These are phyloP conservation scores for Pythium myriotylum DNA, from an alignment of 352 stramenopile genomes.

Conservation along the genomic window DNA sequence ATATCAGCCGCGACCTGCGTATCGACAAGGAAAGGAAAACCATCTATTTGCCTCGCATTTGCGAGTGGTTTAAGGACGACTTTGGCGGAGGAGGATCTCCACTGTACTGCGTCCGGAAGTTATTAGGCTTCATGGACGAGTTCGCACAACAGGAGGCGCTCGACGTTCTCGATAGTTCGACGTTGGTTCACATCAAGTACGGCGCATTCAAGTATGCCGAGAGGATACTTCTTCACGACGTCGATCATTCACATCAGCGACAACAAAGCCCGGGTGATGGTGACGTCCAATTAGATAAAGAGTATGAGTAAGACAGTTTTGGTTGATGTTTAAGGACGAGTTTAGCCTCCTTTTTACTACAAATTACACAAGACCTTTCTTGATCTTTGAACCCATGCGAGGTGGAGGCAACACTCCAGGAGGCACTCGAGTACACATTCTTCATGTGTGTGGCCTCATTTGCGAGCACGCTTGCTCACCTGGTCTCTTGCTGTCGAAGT, in stretches of 20 bases:
- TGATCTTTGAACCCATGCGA: too few relatives aligned
- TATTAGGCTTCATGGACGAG: conserved; percentile 69
- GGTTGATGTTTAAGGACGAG: too few relatives aligned
- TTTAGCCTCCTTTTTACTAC: too few relatives aligned
- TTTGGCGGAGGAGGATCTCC: conserved; percentile 46
- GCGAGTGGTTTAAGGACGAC: conserved; percentile 76
- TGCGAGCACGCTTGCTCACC: too few relatives aligned
- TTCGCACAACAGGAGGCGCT: conserved; percentile 49
- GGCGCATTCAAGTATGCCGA: conserved; percentile 54
- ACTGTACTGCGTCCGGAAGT: conserved; percentile 71
- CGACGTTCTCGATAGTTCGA: conserved; percentile 43
- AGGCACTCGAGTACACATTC: too few relatives aligned
- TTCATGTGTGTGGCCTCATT: too few relatives aligned
- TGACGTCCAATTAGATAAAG: background rate
- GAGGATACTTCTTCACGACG: conserved; percentile 23
- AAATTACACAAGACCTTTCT: too few relatives aligned
- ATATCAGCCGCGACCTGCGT: conserved; percentile 39
- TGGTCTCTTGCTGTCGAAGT: too few relatives aligned
- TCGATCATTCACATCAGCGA: background rate
- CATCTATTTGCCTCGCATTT: conserved; percentile 65
- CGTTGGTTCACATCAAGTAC: conserved; percentile 59
- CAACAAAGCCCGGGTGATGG: background rate
- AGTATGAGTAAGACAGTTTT: conserved; percentile 1
- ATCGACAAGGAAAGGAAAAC: conserved; percentile 29
- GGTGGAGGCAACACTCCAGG: too few relatives aligned